These are phyloP conservation scores for Arthrobotrys sphaeroides DNA, from an alignment of 2,329 filamentous ascomycete genomes.

Conservation along the genomic window DNA sequence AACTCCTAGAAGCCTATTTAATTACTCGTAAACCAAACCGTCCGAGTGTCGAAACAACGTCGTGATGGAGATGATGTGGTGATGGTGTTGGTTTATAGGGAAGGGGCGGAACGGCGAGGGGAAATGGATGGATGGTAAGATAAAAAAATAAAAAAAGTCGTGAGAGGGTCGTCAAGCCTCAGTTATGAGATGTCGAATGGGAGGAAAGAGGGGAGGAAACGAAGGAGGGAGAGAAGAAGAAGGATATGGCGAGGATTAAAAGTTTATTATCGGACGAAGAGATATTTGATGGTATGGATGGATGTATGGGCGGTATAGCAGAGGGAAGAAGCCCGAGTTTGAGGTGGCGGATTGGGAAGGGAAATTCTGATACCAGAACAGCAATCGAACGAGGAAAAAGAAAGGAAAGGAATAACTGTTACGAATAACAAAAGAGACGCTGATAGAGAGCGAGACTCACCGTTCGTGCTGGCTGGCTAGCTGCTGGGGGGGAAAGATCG, in stretches of 20 bases:
- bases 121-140: background rate
- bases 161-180: conserved; percentile 55
- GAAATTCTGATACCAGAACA: conserved; percentile 51
- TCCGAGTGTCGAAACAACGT: conserved; percentile 21
- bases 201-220: conserved; percentile 7
- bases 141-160: conserved; percentile 37
- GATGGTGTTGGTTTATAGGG: conserved; percentile 12
- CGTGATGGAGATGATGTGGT: conserved; percentile 15
- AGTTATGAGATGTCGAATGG: conserved; percentile 45
- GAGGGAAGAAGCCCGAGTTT: conserved; percentile 32
- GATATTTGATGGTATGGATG: conserved; percentile 4
- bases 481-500: conserved; percentile 35
- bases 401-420: conserved; percentile 27
- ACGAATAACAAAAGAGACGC: conserved; percentile 49
- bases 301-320: conserved; percentile 5
- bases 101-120: conserved; percentile 19
- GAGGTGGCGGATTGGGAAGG: conserved; percentile 51
- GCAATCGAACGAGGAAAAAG: conserved; percentile 17
- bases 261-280: conserved; percentile 54
- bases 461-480: conserved; percentile 35
- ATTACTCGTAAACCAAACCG: conserved; percentile 40
- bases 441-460: conserved; percentile 49
- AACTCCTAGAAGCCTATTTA: conserved; percentile 17
- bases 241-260: conserved; percentile 50
- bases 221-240: background rate